phyloP scores from a whole-genome alignment of 1,284 basidiomycete genomes.

The Sparassis latifolia region DNA sequence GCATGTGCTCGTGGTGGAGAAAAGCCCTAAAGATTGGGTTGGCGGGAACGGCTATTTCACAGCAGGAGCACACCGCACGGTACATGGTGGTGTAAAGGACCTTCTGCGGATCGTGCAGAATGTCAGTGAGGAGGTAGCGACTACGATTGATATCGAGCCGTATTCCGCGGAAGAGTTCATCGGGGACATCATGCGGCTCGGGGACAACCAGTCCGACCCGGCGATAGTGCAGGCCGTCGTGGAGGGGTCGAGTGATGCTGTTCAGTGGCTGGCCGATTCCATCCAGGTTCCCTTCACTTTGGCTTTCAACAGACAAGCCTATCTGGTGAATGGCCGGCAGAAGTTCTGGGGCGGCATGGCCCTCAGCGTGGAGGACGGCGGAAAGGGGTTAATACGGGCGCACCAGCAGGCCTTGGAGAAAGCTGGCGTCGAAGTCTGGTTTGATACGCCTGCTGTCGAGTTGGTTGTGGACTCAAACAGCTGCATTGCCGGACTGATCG shows the following conservation, averaged over 20 bases:
- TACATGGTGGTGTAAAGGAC: slow-evolving; percentile 50
- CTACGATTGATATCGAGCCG: slow-evolving; percentile 49
- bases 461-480: slow-evolving; percentile 32
- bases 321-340: slow-evolving; percentile 51
- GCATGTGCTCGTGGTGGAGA: slow-evolving; percentile 58
- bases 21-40: slow-evolving; percentile 54
- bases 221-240: slow-evolving; percentile 47
- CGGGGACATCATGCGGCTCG: slow-evolving; percentile 54
- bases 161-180: slow-evolving; percentile 51
- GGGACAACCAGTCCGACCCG: slow-evolving; percentile 40
- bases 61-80: slow-evolving; percentile 58
- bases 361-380: slow-evolving; percentile 52
- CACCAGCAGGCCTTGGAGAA: slow-evolving; percentile 44
- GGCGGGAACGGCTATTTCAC: slow-evolving; percentile 72
- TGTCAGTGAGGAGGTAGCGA: slow-evolving; percentile 34
- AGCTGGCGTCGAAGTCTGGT: slow-evolving; percentile 50
- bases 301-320: slow-evolving; percentile 61
- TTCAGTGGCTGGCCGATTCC: slow-evolving; percentile 47
- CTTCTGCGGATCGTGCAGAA: slow-evolving; percentile 49
- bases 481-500: slow-evolving; percentile 38
- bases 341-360: slow-evolving; percentile 68
- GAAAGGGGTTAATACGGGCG: slow-evolving; percentile 59
- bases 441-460: slow-evolving; percentile 40
- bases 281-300: slow-evolving; percentile 51
- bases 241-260: slow-evolving; percentile 44